phyloP scores from a whole-genome alignment of 225 moss, liverwort and hornwort genomes.

The Physcomitrellopsis africana region DNA sequence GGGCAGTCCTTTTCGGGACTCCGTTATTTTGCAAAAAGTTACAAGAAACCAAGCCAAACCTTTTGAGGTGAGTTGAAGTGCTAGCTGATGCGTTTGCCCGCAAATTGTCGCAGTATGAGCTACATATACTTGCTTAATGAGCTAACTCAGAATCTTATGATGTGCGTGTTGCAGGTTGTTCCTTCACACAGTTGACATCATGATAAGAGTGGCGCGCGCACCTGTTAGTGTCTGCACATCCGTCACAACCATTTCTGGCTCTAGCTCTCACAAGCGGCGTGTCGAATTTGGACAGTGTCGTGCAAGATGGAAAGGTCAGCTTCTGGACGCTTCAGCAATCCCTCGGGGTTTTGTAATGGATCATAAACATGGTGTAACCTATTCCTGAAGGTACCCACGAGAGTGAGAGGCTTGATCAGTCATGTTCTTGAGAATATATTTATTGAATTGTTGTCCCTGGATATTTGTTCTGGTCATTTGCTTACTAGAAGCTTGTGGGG shows the following conservation, averaged over 20 bases:
- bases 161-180: slow-evolving; percentile 20
- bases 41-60: too few species aligned
- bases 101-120: too few species aligned
- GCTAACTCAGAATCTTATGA: neutral
- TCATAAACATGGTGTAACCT: neutral
- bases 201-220: slow-evolving; percentile 39
- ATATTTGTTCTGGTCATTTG: neutral
- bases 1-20: neutral
- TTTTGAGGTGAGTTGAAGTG: too few species aligned
- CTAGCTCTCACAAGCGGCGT: slow-evolving; percentile 26
- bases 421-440: too few species aligned
- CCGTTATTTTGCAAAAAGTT: too few species aligned
- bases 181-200: neutral
- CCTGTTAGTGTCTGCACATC: slow-evolving; percentile 29
- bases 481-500: slow-evolving; percentile 22
- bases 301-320: slow-evolving; percentile 35
- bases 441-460: neutral
- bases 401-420: neutral
- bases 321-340: neutral
- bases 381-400: neutral
- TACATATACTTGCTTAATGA: too few species aligned
- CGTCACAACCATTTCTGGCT: slow-evolving; percentile 29
- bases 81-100: too few species aligned
- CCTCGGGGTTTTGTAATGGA: neutral
- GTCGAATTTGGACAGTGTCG: slow-evolving; percentile 24